A percentile compares a stretch with the other conserved stretches of the same genome.
Evolutionary conservation across 2,329 filamentous ascomycete genomes (phyloP).

Genomic region (Rhynchosporium graminicola): DNA sequence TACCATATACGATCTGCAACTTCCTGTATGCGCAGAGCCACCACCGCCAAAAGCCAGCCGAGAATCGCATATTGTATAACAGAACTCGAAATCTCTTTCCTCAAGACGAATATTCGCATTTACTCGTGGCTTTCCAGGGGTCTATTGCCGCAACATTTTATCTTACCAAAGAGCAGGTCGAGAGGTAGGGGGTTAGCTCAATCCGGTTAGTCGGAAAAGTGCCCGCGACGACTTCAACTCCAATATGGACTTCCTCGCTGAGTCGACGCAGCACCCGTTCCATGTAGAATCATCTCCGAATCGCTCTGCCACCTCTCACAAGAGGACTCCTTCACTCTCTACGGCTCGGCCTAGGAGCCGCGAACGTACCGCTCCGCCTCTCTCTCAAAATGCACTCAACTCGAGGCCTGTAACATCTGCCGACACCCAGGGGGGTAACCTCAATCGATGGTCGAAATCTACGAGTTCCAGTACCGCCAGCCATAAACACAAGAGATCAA

Average conservation of each 20-base stretch:
- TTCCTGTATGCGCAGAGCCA: too few species aligned
- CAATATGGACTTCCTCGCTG: slow-evolving; percentile 18
- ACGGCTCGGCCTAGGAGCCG: slow-evolving; percentile 17
- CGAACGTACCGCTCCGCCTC: slow-evolving; percentile 19
- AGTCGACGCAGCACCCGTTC: slow-evolving; percentile 15
- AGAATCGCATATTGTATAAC: not conserved
- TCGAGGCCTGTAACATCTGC: slow-evolving; percentile 28
- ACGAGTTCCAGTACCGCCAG: slow-evolving; percentile 29
- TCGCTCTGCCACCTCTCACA: slow-evolving; percentile 12
- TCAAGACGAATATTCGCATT: not conserved
- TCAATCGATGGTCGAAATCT: slow-evolving; percentile 34
- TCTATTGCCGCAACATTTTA: slow-evolving; percentile 6
- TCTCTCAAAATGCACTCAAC: slow-evolving; percentile 27
- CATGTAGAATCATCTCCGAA: slow-evolving; percentile 13
- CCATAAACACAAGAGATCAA: slow-evolving; percentile 26
- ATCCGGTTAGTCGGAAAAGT: not conserved
- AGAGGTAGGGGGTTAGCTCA: slow-evolving; percentile 15
- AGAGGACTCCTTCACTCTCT: slow-evolving; percentile 21
- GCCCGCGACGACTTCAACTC: slow-evolving; percentile 2
- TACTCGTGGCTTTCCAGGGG: not conserved
- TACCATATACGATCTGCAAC: too few species aligned
- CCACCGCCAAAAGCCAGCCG: too few species aligned
- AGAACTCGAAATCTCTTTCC: not conserved
- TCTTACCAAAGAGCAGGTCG: slow-evolving; percentile 2
- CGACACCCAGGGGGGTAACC: slow-evolving; percentile 30